These are phyloP conservation scores for Pyropia haitanensis DNA, from an alignment of 23 red algal species.

Conservation along the genomic window DNA sequence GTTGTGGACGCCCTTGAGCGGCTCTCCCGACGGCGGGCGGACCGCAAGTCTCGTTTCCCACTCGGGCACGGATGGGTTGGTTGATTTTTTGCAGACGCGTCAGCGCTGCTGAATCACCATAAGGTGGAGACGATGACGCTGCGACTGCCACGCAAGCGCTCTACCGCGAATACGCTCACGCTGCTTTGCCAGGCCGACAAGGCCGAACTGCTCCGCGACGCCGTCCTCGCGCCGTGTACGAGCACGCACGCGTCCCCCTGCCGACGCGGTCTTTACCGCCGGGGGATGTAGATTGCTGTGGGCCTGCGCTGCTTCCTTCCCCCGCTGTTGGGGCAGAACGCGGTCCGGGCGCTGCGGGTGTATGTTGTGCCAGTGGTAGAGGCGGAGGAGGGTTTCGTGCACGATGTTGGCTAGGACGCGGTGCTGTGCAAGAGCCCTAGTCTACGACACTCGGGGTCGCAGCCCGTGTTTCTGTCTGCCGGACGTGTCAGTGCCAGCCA, in stretches of 20 bases:
- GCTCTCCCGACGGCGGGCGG: constrained; percentile 55
- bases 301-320: constrained; percentile 82
- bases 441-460: no score
- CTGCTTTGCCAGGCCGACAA: constrained; percentile 65
- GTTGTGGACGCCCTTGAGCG: constrained; percentile 84
- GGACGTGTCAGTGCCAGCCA: no score
- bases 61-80: constrained; percentile 82
- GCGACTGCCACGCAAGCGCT: constrained; percentile 36
- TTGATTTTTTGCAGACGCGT: constrained; percentile 85
- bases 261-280: constrained; percentile 73
- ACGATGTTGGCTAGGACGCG: constrained; percentile 86
- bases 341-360: constrained; percentile 58
- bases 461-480: no score
- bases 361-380: constrained; percentile 56
- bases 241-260: constrained; percentile 91
- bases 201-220: constrained; percentile 56
- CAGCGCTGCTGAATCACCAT: constrained; percentile 82
- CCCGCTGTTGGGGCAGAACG: constrained; percentile 63
- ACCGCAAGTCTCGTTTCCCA: constrained; percentile 82
- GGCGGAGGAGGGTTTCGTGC: constrained; percentile 55
- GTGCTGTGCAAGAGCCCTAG: constrained; percentile 81
- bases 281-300: constrained; percentile 83
- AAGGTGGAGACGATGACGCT: constrained; percentile 65
- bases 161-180: constrained; percentile 62
- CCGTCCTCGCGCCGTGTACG: constrained; percentile 66